Percentiles rank a stretch among this genome's conserved stretches.
phyloP scores from a whole-genome alignment of 352 stramenopile genomes.

The Phytophthora tubulina region DNA sequence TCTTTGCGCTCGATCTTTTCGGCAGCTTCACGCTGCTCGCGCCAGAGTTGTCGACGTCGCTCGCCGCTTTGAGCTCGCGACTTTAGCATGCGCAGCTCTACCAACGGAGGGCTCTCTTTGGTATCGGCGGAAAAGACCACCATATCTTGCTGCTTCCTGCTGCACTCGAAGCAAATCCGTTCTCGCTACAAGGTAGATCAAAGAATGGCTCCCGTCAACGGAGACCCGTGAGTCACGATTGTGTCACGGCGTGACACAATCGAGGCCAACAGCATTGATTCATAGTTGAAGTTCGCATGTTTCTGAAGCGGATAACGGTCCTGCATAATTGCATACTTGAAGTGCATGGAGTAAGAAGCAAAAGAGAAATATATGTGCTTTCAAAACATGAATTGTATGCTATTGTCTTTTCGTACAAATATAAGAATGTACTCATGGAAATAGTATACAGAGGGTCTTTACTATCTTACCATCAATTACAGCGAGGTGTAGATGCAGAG shows the following conservation, averaged over 20 bases:
- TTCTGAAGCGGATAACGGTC: slow-evolving; percentile 16
- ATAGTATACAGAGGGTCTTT: background rate
- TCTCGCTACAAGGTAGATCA: slow-evolving; percentile 10
- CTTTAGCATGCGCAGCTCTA: slow-evolving; percentile 26
- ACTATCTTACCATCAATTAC: background rate
- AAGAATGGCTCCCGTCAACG: slow-evolving; percentile 24
- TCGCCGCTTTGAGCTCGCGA: slow-evolving; percentile 27
- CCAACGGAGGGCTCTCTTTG: slow-evolving; percentile 10
- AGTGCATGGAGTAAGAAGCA: no score
- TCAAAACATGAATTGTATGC: no score
- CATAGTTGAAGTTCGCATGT: slow-evolving; percentile 36
- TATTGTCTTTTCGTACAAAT: no score
- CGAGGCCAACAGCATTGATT: slow-evolving; percentile 12
- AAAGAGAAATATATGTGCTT: no score
- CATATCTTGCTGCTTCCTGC: slow-evolving; percentile 11
- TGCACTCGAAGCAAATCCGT: background rate
- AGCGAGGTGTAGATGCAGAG: background rate
- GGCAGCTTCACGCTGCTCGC: slow-evolving; percentile 12
- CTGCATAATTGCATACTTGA: background rate
- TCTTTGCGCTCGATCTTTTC: slow-evolving; percentile 25
- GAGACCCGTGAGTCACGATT: background rate
- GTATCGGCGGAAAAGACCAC: background rate
- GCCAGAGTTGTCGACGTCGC: slow-evolving; percentile 24
- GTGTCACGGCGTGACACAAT: background rate
- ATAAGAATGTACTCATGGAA: no score